A percentile compares a stretch with the other conserved stretches of the same genome.
phyloP scores from a whole-genome alignment of 352 stramenopile species.

The Pythium insidiosum region DNA sequence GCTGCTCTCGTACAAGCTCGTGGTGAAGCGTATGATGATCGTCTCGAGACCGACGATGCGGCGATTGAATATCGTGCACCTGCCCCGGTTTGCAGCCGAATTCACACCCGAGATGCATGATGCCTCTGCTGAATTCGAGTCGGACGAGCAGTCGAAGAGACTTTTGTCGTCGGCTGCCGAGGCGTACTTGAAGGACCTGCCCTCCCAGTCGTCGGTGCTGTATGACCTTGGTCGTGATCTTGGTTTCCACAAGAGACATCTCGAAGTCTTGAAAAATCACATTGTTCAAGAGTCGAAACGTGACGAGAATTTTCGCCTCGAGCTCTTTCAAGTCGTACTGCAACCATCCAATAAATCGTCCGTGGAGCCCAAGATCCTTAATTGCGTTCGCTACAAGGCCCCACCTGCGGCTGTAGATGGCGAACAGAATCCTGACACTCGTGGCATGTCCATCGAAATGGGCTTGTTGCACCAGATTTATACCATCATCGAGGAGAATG shows the following conservation, averaged over 20 bases:
- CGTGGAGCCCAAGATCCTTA: constrained; percentile 69
- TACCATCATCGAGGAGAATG: constrained; percentile 58
- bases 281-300: constrained; percentile 63
- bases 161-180: constrained; percentile 47
- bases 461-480: constrained; percentile 69
- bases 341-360: constrained; percentile 36
- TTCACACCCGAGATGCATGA: constrained; percentile 67
- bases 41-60: constrained; percentile 45
- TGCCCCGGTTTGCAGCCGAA: constrained; percentile 52
- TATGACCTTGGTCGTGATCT: constrained; percentile 64
- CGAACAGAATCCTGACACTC: not conserved
- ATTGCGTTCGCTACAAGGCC: constrained; percentile 67
- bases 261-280: constrained; percentile 53
- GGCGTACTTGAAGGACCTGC: constrained; percentile 47
- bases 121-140: constrained; percentile 65
- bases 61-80: constrained; percentile 72
- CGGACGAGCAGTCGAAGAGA: constrained; percentile 71
- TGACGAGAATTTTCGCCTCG: constrained; percentile 47
- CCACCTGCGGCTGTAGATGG: constrained; percentile 3
- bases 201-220: constrained; percentile 53
- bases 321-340: constrained; percentile 72
- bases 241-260: constrained; percentile 54
- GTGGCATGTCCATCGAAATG: constrained; percentile 55
- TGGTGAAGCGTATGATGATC: constrained; percentile 83
- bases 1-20: constrained; percentile 65